Evolutionary conservation across 495 filamentous ascomycete species (phyloP).

Genomic region (Xylaria curta): DNA sequence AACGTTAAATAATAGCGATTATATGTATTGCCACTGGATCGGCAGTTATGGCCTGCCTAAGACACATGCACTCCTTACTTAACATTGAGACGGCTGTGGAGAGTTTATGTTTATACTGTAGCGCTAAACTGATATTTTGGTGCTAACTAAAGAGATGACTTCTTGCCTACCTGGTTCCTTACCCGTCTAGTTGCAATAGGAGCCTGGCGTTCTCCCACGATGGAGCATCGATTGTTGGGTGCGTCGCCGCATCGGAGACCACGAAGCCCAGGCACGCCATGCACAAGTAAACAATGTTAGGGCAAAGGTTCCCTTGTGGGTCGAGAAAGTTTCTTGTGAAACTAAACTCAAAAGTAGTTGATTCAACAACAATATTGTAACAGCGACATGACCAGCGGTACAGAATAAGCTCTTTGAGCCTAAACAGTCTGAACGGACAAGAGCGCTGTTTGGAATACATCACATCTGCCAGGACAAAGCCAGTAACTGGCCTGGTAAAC

Average conservation of each 20-base stretch:
- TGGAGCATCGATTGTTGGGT: neutral
- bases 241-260: neutral
- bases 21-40: neutral
- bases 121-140: neutral
- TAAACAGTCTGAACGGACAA: neutral
- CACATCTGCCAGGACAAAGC: neutral
- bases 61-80: neutral
- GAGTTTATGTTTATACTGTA: neutral
- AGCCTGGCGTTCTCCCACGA: too few relatives aligned
- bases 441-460: neutral
- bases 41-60: neutral
- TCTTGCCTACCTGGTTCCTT: neutral
- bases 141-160: neutral
- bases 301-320: neutral
- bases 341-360: neutral
- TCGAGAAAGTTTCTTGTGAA: conserved; percentile 25
- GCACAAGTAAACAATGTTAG: conserved; percentile 1
- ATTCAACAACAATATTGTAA: neutral
- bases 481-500: neutral
- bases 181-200: too few relatives aligned
- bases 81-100: neutral
- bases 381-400: neutral
- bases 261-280: conserved; percentile 24
- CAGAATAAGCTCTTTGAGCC: neutral
- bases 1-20: neutral